Evolutionary conservation across 306 rosid species (phyloP), one percentile per base, ranked within the genome.

Genomic region (Myrica gale): DNA sequence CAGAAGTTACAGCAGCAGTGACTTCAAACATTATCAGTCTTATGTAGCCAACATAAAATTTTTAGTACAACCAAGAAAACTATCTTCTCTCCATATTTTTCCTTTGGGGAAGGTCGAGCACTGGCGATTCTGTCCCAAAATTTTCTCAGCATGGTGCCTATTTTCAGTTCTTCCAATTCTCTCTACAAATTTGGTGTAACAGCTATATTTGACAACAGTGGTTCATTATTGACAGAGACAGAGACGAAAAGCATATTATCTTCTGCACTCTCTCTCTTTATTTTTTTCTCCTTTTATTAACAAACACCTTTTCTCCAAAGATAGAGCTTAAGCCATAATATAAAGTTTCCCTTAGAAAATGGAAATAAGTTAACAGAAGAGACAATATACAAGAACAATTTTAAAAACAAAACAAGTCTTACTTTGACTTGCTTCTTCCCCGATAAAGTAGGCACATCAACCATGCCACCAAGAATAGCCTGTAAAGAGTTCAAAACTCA

Each of bases 401-500:
- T 56, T 37, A 69, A 63, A 23, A 74, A 58, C 62, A 54, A 71
- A 77, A 70, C 8, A 72, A 44, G 53, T 60, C 82, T 82, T 90
- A 95, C 99, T 53, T 92, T 83, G 74, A 95, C 75, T 87, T 84
- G 84, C 42, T 37, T 79, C 85, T 83, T 90, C 87, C 97, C 99
- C 1, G 86, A 84, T 78, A 95, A 84, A 72, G 97, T 92, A 62
- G 97, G 99, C 57, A 95, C 97, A 76, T 90, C 96, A 77, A 92
- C 93, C 83, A 82, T 81, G 68, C 97, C 97, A 58, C 99, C 99
- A 81, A 95, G 91, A 84, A 95, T 89, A 82, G 97, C 99, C 99
- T 95, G 90, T n/a, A 85, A 80, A 74, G 76, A 41, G 37, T 78
- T 68, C 65, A n/a, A 83, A 78, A 69, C 53, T 26, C 57, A 58